Percentiles rank a stretch among this genome's conserved stretches.
phyloP scores from a whole-genome alignment of 352 stramenopile genomes.

The Phytophthora megakarya region DNA sequence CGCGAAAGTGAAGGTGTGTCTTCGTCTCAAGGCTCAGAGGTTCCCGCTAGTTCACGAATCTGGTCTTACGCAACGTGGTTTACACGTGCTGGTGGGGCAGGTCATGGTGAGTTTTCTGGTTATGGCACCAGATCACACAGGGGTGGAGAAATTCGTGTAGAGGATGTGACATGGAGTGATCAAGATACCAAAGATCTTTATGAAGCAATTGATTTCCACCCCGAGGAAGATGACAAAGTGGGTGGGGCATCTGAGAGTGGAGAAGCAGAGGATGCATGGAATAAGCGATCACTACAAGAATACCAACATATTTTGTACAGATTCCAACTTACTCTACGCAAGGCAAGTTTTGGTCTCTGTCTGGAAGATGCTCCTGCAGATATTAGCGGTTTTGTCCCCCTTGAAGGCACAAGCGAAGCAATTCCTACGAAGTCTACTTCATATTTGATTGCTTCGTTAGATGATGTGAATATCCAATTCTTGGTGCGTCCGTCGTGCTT shows the following conservation, averaged over 20 bases:
- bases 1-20: slow-evolving; percentile 9
- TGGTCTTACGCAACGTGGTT: slow-evolving; percentile 85
- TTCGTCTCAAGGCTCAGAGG: slow-evolving; percentile 15
- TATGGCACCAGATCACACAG: background rate
- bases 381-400: slow-evolving; percentile 13
- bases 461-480: slow-evolving; percentile 76
- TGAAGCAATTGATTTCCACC: slow-evolving; percentile 83
- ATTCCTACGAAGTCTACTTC: slow-evolving; percentile 5
- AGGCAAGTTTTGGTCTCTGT: slow-evolving; percentile 59
- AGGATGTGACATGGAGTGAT: slow-evolving; percentile 83
- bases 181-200: slow-evolving; percentile 83
- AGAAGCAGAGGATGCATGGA: slow-evolving; percentile 30
- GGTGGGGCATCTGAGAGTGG: slow-evolving; percentile 21
- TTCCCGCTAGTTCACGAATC: slow-evolving; percentile 50
- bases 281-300: slow-evolving; percentile 39
- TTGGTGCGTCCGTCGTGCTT: slow-evolving; percentile 68
- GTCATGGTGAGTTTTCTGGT: slow-evolving; percentile 15
- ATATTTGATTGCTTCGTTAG: slow-evolving; percentile 53
- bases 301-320: slow-evolving; percentile 82
- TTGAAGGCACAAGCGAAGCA: slow-evolving; percentile 12
- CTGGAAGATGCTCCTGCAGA: slow-evolving; percentile 39
- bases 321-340: slow-evolving; percentile 63
- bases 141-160: slow-evolving; percentile 28
- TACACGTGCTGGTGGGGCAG: slow-evolving; percentile 28
- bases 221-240: slow-evolving; percentile 40